Base-by-base conservation (phyloP, 192 early-diverging fungal genomes). In the Backusella psychrophila region DNA sequence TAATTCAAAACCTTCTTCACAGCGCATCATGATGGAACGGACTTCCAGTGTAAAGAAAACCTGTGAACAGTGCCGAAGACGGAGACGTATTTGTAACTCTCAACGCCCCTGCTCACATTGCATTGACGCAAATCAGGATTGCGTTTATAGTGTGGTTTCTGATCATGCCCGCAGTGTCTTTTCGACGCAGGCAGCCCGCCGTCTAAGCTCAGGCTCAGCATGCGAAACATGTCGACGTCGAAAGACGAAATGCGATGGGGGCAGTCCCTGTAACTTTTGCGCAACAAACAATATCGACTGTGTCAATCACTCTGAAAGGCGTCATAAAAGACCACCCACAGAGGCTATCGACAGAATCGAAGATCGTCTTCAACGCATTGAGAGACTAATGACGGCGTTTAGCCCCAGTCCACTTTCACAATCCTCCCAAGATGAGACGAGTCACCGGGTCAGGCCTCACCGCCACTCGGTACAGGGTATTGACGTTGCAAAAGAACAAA, bases 301-400 rank as follows among this genome's bases (percentile, higher is more conserved):
- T 42, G 79, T 80, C 21, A 80, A 80, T 59, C 72, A 80, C 19
- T 76, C 79, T 9, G 79, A 80, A 33, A 34, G 75, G 42, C 59
- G 79, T 39, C 44, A 71, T n/a, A 71, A 69, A 53, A 56, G 70
- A 29, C 53, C 71, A 26, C 71, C 76, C 12, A 67, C 35, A 33
- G 80, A 77, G 53, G 77, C 77, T 4, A 83, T 83, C 35, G 82
- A 83, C 59, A 71, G 77, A 42, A 79, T 83, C n/a, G 77, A 83
- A 35, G 82, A 83, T 71, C 71, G 82, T 4, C 65, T 83, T 12
- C 52, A 69, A 31, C 52, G 78, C n/a, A 83, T 83, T 36, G 82
- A 83, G 52, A 76, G 44, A 56, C 49, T 83, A 7, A 79, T 83
- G 77, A 75, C 77, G 23, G 82, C 82, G 1, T 78, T 81, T 66